These are phyloP conservation scores for Mrakia frigida DNA, from an alignment of 768 basidiomycete genomes.

Conservation along the genomic window DNA sequence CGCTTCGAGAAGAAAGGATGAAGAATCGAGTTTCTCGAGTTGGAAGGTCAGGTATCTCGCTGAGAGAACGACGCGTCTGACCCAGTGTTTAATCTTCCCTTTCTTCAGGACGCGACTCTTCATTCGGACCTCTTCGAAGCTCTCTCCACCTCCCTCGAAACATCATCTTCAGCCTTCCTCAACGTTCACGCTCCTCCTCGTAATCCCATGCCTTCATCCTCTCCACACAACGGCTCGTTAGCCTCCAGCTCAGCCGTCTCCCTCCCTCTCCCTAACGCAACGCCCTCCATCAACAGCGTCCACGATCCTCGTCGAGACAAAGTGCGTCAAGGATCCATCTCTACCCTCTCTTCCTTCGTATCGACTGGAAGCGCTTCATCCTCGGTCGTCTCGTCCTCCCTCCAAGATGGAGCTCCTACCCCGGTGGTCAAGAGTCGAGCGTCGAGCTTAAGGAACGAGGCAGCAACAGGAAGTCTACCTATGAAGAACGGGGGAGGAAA, in stretches of 20 bases:
- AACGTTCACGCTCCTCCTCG: background rate
- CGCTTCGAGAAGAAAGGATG: too few species aligned
- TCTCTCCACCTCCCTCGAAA: slow-evolving; percentile 23
- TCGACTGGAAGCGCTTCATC: background rate
- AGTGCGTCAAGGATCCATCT: slow-evolving; percentile 11
- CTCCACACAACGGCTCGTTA: background rate
- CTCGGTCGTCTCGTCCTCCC: background rate
- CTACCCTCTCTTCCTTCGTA: slow-evolving; percentile 16
- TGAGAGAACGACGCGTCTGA: background rate
- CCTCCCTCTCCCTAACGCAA: background rate
- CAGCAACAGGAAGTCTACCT: slow-evolving; percentile 1
- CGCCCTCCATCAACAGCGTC: background rate
- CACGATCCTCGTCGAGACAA: background rate
- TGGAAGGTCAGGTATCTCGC: background rate
- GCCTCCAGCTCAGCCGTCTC: background rate
- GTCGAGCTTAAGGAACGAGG: slow-evolving; percentile 6
- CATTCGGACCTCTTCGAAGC: slow-evolving; percentile 18
- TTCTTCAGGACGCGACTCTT: background rate
- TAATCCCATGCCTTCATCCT: background rate
- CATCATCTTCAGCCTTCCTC: background rate
- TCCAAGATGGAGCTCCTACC: background rate
- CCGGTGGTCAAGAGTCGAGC: background rate
- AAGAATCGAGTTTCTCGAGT: background rate
- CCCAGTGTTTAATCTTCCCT: background rate
- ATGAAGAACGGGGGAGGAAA: background rate